Evolutionary conservation across 1,284 basidiomycete species (phyloP), one percentile per base, ranked within the genome.

Genomic region (Trametes versicolor): DNA sequence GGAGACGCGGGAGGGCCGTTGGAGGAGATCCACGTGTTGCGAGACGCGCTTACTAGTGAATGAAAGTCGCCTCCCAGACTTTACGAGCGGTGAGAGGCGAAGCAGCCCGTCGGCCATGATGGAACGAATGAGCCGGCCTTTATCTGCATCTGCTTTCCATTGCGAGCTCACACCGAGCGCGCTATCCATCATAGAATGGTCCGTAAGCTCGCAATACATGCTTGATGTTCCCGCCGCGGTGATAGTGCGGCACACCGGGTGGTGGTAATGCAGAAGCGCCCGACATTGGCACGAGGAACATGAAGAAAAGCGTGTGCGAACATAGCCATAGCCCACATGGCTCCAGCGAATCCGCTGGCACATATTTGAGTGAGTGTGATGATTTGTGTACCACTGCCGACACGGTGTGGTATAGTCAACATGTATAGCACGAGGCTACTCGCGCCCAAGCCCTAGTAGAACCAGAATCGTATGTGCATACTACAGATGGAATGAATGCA

Each of bases 1-100:
- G 89, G 89, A 9, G 89, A 91, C 66, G 79, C 79, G 19, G 82
- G 77, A 52, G 90, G 89, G 1, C 89, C 89, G 34, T 68, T 86
- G 34, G 78, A 79, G 62, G 89, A 90, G 71, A 79, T 87, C 2
- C 70, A 72, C n/a, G 73, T 79, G 2, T 73, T 91, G 39, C 49
- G 55, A n/a, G 52, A 54, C 29, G 32, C 58, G 32, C 48, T 68
- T 10, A 27, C 25, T 15, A 25, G 25, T 10, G 9, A 25, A 25
- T 48, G 9, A 27, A 17, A 29, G 7, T n/a, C 17, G 12, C 13
- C 15, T 5, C 6, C 1, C 15, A 17, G 17, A 12, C 4, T 17
- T 6, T 6, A 10, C 48, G 4, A 17, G 41, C 13, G 5, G 19
- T 43, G 41, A 43, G 41, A 19, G 41, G 17, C 41, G 41, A 43